Evolutionary conservation across 352 stramenopile species (phyloP).

Genomic region (Blastocystis sp.): DNA sequence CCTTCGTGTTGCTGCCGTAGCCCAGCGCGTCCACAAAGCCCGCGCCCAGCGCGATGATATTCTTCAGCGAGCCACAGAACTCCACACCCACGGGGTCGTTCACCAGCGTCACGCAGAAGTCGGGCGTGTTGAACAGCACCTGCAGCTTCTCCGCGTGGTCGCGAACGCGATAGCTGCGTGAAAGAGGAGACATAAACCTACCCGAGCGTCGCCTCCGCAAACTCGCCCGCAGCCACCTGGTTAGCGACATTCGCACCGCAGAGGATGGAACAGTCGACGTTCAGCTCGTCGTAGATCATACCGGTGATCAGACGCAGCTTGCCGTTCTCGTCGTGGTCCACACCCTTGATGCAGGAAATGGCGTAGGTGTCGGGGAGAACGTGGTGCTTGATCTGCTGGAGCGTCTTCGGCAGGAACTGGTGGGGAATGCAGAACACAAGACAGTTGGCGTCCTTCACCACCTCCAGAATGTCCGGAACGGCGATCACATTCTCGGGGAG

Average conservation of each 20-base stretch:
- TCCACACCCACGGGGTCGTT: constrained; percentile 82
- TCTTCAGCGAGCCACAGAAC: constrained; percentile 88
- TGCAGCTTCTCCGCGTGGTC: constrained; percentile 54
- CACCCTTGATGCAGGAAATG: constrained; percentile 80
- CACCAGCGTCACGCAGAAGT: constrained; percentile 83
- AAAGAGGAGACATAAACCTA: constrained; percentile 64
- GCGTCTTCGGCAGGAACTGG: constrained; percentile 59
- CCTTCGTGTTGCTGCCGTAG: constrained; percentile 89
- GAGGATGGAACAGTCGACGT: constrained; percentile 78
- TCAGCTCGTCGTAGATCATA: constrained; percentile 73
- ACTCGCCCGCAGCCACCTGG: constrained; percentile 82
- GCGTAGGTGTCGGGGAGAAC: constrained; percentile 68
- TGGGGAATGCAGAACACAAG: constrained; percentile 90
- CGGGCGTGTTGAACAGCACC: constrained; percentile 68
- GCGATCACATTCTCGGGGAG: constrained; percentile 82
- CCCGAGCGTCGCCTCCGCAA: constrained; percentile 88
- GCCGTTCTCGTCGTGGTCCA: constrained; percentile 61
- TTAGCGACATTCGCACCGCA: constrained; percentile 93
- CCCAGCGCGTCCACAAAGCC: constrained; percentile 86
- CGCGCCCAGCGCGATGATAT: constrained; percentile 87
- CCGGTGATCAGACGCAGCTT: constrained; percentile 74
- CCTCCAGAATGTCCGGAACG: constrained; percentile 76
- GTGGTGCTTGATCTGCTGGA: constrained; percentile 65
- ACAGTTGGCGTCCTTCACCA: constrained; percentile 75
- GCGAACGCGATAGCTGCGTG: constrained; percentile 38